phyloP scores from a whole-genome alignment of 176 grass and related monocot species.

The Eragrostis nindensis region DNA sequence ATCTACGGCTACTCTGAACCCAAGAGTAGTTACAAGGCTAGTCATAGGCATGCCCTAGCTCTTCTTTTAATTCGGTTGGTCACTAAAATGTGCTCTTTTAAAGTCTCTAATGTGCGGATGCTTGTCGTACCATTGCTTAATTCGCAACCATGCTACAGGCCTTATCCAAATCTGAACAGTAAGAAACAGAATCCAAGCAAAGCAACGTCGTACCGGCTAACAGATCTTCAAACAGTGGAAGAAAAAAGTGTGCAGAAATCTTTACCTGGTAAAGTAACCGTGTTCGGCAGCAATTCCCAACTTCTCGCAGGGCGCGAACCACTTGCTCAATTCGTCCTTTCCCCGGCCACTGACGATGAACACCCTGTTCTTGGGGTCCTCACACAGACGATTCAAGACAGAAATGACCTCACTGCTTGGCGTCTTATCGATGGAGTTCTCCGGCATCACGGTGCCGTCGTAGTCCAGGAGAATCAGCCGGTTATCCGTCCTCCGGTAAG shows the following conservation, averaged over 20 bases:
- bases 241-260: neutral
- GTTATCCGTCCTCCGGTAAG: conserved; percentile 49
- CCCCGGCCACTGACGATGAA: conserved; percentile 88
- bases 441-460: conserved; percentile 79
- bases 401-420: conserved; percentile 77
- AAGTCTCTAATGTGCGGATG: neutral
- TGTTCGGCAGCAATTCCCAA: conserved; percentile 92
- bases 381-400: conserved; percentile 70
- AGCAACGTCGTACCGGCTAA: conserved; percentile 37
- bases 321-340: conserved; percentile 67
- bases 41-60: neutral
- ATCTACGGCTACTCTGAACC: neutral
- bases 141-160: neutral
- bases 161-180: conserved; percentile 35
- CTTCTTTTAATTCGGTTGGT: neutral
- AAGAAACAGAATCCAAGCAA: conserved; percentile 33
- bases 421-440: conserved; percentile 63
- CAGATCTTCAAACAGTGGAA: neutral
- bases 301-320: conserved; percentile 87
- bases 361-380: conserved; percentile 82
- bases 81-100: conserved; percentile 2
- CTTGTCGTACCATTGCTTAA: conserved; percentile 15
- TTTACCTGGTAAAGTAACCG: conserved; percentile 91
- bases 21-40: neutral
- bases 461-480: conserved; percentile 92